phyloP scores from a whole-genome alignment of 495 filamentous ascomycete genomes.

The Aspergillus campestris region DNA sequence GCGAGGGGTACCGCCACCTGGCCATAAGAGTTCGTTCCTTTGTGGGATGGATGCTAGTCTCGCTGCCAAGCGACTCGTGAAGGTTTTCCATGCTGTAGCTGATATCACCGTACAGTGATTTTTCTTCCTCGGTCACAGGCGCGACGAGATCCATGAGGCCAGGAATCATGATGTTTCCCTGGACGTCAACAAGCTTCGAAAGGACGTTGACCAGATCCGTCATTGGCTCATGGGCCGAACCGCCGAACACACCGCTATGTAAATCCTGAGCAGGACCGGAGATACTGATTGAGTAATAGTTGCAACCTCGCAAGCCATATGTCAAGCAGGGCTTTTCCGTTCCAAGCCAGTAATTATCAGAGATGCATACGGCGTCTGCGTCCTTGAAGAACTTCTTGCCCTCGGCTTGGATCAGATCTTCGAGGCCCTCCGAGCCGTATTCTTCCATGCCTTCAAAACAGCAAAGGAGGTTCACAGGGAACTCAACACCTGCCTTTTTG shows the following conservation, averaged over 20 bases:
- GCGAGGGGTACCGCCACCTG: slow-evolving; percentile 85
- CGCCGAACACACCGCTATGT: slow-evolving; percentile 94
- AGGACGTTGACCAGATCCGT: slow-evolving; percentile 83
- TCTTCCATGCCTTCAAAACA: slow-evolving; percentile 99
- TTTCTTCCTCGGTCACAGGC: slow-evolving; percentile 77
- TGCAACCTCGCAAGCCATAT: slow-evolving; percentile 95
- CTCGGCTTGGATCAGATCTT: slow-evolving; percentile 87
- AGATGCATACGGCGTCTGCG: slow-evolving; percentile 94
- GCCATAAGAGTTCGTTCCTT: slow-evolving; percentile 91
- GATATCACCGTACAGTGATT: slow-evolving; percentile 73
- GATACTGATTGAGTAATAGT: slow-evolving; percentile 87
- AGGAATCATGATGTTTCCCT: slow-evolving; percentile 83
- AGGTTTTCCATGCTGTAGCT: slow-evolving; percentile 93
- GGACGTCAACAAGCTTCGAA: slow-evolving; percentile 71
- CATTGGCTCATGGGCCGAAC: slow-evolving; percentile 95
- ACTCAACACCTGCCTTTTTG: slow-evolving; percentile 83
- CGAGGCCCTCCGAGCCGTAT: slow-evolving; percentile 92
- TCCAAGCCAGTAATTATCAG: slow-evolving; percentile 99
- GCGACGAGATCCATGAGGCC: slow-evolving; percentile 89
- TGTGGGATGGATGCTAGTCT: slow-evolving; percentile 73
- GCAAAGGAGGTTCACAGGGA: slow-evolving; percentile 97
- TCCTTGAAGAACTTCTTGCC: slow-evolving; percentile 88
- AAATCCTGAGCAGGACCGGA: slow-evolving; percentile 87
- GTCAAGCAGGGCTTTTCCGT: slow-evolving; percentile 97
- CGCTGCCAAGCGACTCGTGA: slow-evolving; percentile 79